Base-by-base conservation (phyloP, 495 filamentous ascomycete genomes). In the Aspergillus baeticus region DNA sequence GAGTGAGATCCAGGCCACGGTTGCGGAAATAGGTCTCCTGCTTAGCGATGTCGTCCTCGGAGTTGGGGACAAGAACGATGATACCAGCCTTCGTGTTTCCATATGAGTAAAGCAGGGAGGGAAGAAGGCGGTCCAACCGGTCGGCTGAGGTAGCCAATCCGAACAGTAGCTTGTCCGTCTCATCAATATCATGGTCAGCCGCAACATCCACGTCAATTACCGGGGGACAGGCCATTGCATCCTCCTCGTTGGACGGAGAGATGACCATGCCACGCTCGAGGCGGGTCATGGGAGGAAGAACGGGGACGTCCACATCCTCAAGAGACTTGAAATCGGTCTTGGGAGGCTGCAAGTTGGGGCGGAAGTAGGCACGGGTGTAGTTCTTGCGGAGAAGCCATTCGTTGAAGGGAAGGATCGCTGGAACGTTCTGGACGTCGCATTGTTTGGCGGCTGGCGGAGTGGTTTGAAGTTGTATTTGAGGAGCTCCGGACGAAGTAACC, bases 1-100 rank as follows among this genome's bases (percentile, higher is more conserved):
- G 73, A 11, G 76, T 83, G 54, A 85, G 72, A 50, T 82, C 66
- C 59, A 89, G 75, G 54, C 71, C 76, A 17, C 78, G 71, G 51
- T 64, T 64, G 29, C 74, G 75, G 71, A 81, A 79, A 51, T 76
- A 77, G 39, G 68, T 68, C 57, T 81, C 71, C 56, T 80, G 69
- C 55, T 67, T 69, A 33, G 71, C 65, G 54, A 75, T 68, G 23
- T 77, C 69, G 57, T 75, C 69, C 15, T 79, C 75, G 2, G 72
- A 75, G 51, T 77, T 66, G 18, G 74, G 77, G 33, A 79, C 74
- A 33, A 81, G 64, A 54, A 79, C 78, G 42, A 81, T 64, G 39
- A 81, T 65, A 38, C 70, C 69, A 29, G 76, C 77, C 58, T 79
- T 74, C 59, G 76, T 76, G 67, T 75, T 71, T 48, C 76, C 73